These are phyloP conservation scores for Typha latifolia DNA, from an alignment of 176 grass and related monocot species.

Conservation along the genomic window DNA sequence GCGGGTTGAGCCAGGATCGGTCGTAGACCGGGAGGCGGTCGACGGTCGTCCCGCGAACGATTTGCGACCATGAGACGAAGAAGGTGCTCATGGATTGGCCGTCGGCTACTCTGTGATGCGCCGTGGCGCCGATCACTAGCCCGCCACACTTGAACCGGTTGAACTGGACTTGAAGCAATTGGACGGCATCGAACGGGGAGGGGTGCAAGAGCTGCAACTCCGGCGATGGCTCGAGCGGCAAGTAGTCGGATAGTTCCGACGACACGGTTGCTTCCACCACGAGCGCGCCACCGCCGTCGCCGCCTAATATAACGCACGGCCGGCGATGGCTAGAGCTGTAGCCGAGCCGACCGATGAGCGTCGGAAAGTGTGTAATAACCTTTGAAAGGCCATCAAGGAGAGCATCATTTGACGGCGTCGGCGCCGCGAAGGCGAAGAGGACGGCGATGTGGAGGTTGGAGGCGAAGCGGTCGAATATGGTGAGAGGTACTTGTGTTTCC, in stretches of 20 bases:
- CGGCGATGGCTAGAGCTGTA: not conserved
- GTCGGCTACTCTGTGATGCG: constrained; percentile 45
- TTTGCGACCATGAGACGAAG: constrained; percentile 25
- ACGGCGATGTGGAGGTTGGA: constrained; percentile 21
- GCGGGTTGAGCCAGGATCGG: constrained; percentile 11
- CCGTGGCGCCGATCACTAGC: constrained; percentile 23
- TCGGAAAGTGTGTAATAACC: constrained; percentile 15
- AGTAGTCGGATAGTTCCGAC: constrained; percentile 19
- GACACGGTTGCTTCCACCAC: constrained; percentile 33
- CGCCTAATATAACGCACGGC: constrained; percentile 19
- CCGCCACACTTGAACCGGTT: constrained; percentile 47
- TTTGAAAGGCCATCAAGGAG: constrained; percentile 22
- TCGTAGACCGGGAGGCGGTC: constrained; percentile 15
- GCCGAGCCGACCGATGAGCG: constrained; percentile 11
- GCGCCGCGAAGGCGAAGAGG: constrained; percentile 27
- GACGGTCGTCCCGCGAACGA: constrained; percentile 6
- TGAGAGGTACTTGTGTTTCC: constrained; percentile 7
- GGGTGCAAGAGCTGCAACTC: constrained; percentile 20
- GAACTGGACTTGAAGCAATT: constrained; percentile 37
- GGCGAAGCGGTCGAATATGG: constrained; percentile 37
- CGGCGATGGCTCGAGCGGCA: constrained; percentile 30
- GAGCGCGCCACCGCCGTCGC: not conserved
- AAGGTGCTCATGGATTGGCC: constrained; percentile 39
- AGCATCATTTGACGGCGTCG: constrained; percentile 22
- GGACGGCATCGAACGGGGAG: not conserved